Evolutionary conservation across 2,329 filamentous ascomycete genomes (phyloP).

Genomic region (Scorias spongiosa): DNA sequence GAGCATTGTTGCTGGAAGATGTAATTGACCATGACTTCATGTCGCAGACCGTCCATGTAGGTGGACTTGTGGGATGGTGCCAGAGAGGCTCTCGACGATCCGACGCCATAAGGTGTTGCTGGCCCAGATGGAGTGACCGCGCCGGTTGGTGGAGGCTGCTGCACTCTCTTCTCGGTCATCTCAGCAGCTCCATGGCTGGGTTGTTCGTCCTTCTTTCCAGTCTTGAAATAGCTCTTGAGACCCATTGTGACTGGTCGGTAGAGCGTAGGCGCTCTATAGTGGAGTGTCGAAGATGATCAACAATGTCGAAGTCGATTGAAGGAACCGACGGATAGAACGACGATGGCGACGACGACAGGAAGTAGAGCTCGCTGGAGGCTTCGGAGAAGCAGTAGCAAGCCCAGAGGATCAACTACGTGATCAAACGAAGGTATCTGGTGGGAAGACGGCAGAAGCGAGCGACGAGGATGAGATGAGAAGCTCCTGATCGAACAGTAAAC

Average conservation of each 20-base stretch:
- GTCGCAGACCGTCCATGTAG: conserved; percentile 8
- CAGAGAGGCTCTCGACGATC: conserved; percentile 39
- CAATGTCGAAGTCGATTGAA: too few species aligned
- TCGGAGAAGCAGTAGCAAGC: too few species aligned
- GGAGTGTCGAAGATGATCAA: not conserved
- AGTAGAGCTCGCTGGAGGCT: too few species aligned
- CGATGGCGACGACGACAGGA: too few species aligned
- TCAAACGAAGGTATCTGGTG: too few species aligned
- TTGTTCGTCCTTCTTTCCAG: conserved; percentile 25
- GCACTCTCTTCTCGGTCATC: conserved; percentile 25
- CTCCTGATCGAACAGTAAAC: too few species aligned
- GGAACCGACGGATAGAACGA: too few species aligned
- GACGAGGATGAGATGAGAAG: too few species aligned
- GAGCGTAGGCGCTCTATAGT: not conserved
- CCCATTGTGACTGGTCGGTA: conserved; percentile 35
- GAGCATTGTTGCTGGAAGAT: conserved; percentile 67
- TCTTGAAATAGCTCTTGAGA: conserved; percentile 47
- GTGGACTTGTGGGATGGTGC: conserved; percentile 6
- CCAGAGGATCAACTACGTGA: too few species aligned
- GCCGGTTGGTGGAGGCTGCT: conserved; percentile 14
- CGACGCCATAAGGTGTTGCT: conserved; percentile 27
- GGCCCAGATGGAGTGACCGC: conserved; percentile 19
- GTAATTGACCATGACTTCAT: conserved; percentile 69
- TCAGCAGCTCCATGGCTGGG: conserved; percentile 7
- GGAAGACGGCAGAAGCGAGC: too few species aligned